A percentile compares a stretch with the other conserved stretches of the same genome.
phyloP scores from a whole-genome alignment of 148 eudicot species.

The Dianthus caryophyllus region DNA sequence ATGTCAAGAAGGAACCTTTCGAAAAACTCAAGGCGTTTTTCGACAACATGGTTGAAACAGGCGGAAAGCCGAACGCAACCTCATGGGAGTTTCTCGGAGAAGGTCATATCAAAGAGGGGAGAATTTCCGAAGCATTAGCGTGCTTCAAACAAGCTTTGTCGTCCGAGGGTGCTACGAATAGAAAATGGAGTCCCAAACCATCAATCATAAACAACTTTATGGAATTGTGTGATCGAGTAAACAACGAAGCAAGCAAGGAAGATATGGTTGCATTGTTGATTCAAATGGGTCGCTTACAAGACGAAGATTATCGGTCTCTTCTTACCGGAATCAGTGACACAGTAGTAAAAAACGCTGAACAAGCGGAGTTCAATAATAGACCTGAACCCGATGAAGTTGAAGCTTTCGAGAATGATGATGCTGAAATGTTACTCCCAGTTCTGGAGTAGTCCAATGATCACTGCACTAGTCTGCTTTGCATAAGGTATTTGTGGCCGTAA shows the following conservation, averaged over 20 bases:
- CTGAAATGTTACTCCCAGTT: slow-evolving; percentile 28
- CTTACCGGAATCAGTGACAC: slow-evolving; percentile 12
- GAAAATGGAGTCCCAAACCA: slow-evolving; percentile 78
- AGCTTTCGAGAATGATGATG: slow-evolving; percentile 28
- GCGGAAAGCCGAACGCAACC: slow-evolving; percentile 55
- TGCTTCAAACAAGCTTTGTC: slow-evolving; percentile 57
- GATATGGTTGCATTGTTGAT: slow-evolving; percentile 46
- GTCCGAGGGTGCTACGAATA: slow-evolving; percentile 31
- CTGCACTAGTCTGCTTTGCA: neutral
- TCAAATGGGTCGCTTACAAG: slow-evolving; percentile 52
- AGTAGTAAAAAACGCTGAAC: slow-evolving; percentile 13
- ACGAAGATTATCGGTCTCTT: slow-evolving; percentile 43
- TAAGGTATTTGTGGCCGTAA: neutral
- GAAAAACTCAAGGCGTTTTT: slow-evolving; percentile 61
- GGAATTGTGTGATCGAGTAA: slow-evolving; percentile 35
- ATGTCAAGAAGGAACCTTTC: slow-evolving; percentile 47
- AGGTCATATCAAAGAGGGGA: slow-evolving; percentile 41
- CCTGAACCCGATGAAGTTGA: slow-evolving; percentile 25
- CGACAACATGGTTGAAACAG: slow-evolving; percentile 45
- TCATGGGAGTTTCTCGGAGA: slow-evolving; percentile 77
- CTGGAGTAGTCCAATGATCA: slow-evolving; percentile 7
- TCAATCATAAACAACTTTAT: slow-evolving; percentile 37
- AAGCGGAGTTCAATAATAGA: neutral
- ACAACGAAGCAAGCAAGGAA: slow-evolving; percentile 42
- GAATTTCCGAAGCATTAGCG: slow-evolving; percentile 56